phyloP scores from a whole-genome alignment of 257 asterid species.

The Oldenlandia corymbosa region DNA sequence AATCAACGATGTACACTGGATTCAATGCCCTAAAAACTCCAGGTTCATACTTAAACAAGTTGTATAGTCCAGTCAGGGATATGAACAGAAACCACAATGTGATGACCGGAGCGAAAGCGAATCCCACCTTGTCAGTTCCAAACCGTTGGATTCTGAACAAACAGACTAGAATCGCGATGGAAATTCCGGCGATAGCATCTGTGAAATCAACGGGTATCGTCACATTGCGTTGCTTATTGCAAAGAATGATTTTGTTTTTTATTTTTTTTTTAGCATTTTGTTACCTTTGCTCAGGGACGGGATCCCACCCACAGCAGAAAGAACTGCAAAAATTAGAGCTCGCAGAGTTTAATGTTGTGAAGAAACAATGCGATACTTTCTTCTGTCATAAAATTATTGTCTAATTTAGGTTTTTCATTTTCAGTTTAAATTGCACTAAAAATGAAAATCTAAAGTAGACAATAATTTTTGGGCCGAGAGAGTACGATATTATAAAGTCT shows the following conservation, averaged over 20 bases:
- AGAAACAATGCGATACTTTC: too few relatives aligned
- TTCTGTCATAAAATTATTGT: too few relatives aligned
- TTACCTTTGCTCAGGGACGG: constrained; percentile 22
- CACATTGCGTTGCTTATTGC: too few relatives aligned
- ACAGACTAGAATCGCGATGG: constrained; percentile 42
- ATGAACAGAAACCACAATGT: constrained; percentile 53
- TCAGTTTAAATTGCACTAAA: too few relatives aligned
- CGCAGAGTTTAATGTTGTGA: too few relatives aligned
- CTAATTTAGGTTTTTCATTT: too few relatives aligned
- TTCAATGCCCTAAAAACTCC: constrained; percentile 48
- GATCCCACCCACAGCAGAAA: constrained; percentile 34
- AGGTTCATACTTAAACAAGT: constrained; percentile 42
- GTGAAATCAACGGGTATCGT: too few relatives aligned
- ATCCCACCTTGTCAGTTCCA: constrained; percentile 77
- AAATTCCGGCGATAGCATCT: constrained; percentile 42
- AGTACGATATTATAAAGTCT: too few relatives aligned
- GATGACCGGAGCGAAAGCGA: constrained; percentile 61
- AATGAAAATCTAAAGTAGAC: too few relatives aligned
- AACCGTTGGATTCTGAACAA: constrained; percentile 55
- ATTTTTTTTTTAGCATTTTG: too few relatives aligned
- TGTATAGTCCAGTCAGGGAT: constrained; percentile 44
- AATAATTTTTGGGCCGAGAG: too few relatives aligned
- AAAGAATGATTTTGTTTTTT: too few relatives aligned
- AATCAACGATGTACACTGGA: constrained; percentile 51
- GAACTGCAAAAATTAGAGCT: constrained; percentile 29